Percentiles rank a stretch among this genome's conserved stretches.
These are phyloP conservation scores for Vaccinium corymbosum DNA, from an alignment of 148 eudicot species.

Conservation along the genomic window DNA sequence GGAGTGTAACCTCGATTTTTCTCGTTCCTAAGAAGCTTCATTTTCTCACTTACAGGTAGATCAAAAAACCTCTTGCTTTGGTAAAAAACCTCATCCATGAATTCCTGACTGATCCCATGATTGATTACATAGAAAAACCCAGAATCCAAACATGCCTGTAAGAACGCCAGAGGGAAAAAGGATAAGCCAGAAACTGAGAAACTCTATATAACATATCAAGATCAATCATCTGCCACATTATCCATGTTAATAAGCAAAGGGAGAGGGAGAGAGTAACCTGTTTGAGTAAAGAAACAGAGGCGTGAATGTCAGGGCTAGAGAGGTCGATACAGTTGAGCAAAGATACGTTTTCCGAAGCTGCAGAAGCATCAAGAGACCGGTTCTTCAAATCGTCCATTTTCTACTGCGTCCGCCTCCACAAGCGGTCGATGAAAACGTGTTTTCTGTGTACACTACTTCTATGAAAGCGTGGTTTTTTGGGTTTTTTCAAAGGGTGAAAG, in stretches of 20 bases:
- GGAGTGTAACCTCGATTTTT: conserved; percentile 91
- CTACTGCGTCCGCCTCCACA: not conserved
- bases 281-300: conserved; percentile 68
- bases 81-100: conserved; percentile 81
- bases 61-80: conserved; percentile 74
- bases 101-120: conserved; percentile 82
- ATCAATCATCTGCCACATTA: not conserved
- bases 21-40: conserved; percentile 79
- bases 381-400: conserved; percentile 16
- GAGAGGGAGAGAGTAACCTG: conserved; percentile 42
- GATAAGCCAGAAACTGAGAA: not conserved
- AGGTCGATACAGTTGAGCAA: conserved; percentile 74
- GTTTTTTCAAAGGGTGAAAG: too few species aligned
- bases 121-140: conserved; percentile 92
- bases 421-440: too few species aligned
- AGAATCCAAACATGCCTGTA: conserved; percentile 86
- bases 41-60: conserved; percentile 71
- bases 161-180: not conserved
- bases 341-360: conserved; percentile 23
- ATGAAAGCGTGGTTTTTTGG: too few species aligned
- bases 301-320: conserved; percentile 47
- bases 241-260: not conserved
- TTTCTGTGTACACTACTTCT: too few species aligned
- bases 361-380: not conserved
- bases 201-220: not conserved